These are phyloP conservation scores for Tricladium varicosporioides DNA, from an alignment of 2,329 filamentous ascomycete species.

Conservation along the genomic window DNA sequence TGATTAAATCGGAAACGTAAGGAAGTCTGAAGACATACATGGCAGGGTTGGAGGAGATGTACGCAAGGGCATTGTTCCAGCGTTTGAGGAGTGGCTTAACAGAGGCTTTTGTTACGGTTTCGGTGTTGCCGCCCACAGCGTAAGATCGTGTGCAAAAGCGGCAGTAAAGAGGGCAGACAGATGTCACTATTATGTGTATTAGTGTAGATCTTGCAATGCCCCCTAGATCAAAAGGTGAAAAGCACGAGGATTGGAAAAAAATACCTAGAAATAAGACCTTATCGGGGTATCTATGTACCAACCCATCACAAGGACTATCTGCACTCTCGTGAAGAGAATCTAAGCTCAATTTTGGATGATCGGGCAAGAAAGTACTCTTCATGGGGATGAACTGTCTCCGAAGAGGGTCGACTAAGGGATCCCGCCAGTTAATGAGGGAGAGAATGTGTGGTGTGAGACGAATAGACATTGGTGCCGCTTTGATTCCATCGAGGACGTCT, in stretches of 20 bases:
- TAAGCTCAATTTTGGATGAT: conserved; percentile 53
- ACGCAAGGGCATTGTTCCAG: conserved; percentile 56
- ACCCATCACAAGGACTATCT: conserved; percentile 54
- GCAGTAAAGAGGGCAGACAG: conserved; percentile 62
- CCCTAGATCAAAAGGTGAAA: no score
- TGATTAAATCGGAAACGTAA: no score
- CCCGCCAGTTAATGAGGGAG: conserved; percentile 56
- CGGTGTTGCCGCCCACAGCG: conserved; percentile 54
- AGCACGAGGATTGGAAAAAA: conserved; percentile 21
- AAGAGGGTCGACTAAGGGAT: conserved; percentile 58
- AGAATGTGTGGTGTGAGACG: conserved; percentile 60
- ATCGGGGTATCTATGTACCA: conserved; percentile 64
- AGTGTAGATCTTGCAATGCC: no score
- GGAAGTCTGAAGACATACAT: no score
- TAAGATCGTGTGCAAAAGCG: conserved; percentile 61
- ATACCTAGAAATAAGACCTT: conserved; percentile 60
- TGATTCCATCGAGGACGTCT: conserved; percentile 53
- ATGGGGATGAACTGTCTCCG: conserved; percentile 60
- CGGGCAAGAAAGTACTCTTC: conserved; percentile 48
- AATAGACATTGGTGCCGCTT: conserved; percentile 56
- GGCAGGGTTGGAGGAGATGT: conserved; percentile 40
- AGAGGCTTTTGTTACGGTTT: conserved; percentile 45
- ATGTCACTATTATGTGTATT: conserved; percentile 43
- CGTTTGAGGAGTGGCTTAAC: conserved; percentile 40
- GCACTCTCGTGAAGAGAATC: conserved; percentile 58